phyloP scores from a whole-genome alignment of 2,329 filamentous ascomycete genomes.

The Pestalotiopsis sp. region DNA sequence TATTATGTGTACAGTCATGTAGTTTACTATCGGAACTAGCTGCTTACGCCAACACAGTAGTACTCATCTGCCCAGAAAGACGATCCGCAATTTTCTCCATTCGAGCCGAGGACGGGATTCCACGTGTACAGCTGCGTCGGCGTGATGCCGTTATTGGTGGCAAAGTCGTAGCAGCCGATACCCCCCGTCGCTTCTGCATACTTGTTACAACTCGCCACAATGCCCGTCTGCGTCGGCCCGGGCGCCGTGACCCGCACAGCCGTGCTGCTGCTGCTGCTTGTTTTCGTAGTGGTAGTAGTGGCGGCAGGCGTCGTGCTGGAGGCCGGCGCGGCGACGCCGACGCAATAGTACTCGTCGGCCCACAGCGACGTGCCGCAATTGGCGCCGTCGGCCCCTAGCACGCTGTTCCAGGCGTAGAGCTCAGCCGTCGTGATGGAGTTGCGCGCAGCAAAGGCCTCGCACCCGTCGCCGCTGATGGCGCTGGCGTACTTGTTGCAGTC shows the following conservation, averaged over 20 bases:
- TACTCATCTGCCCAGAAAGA: conserved; percentile 22
- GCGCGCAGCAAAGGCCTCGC: conserved; percentile 14
- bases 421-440: conserved; percentile 2
- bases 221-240: conserved; percentile 27
- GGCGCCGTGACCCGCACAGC: conserved; percentile 13
- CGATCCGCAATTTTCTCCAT: conserved; percentile 26
- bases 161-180: conserved; percentile 21
- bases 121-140: conserved; percentile 8
- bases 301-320: not conserved
- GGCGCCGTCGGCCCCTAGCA: conserved; percentile 7
- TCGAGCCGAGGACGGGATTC: conserved; percentile 20
- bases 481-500: conserved; percentile 29
- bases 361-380: conserved; percentile 13
- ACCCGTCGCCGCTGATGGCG: conserved; percentile 24
- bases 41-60: conserved; percentile 23
- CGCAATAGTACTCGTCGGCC: conserved; percentile 15
- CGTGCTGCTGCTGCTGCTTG: too few relatives aligned
- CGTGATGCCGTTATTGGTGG: not conserved
- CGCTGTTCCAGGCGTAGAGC: conserved; percentile 11
- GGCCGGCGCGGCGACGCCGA: not conserved
- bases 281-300: not conserved
- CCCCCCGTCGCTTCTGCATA: conserved; percentile 25
- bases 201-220: conserved; percentile 26
- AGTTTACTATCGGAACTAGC: too few relatives aligned
- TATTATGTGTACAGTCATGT: too few relatives aligned